Evolutionary conservation across 1,284 basidiomycete genomes (phyloP).

Genomic region (Apiotrichum siamense): DNA sequence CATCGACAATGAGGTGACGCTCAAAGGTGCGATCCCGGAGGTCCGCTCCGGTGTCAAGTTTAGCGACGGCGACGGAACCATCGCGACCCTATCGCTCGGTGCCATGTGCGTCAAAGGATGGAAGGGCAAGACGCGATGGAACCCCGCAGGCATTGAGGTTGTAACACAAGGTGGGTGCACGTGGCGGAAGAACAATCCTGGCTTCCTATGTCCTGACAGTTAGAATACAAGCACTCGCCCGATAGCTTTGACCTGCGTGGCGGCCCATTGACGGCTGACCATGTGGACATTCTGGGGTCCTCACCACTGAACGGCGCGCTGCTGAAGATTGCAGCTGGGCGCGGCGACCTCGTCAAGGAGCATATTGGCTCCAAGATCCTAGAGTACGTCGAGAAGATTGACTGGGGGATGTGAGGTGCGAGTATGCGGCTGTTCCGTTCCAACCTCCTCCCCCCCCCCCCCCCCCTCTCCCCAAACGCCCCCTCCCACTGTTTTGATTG

Average conservation of each 20-base stretch:
- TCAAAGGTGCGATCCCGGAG: conserved; percentile 60
- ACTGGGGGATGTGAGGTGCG: conserved; percentile 54
- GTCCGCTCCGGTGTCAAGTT: conserved; percentile 76
- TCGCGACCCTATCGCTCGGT: conserved; percentile 79
- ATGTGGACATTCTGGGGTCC: conserved; percentile 90
- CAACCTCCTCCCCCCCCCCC: not conserved
- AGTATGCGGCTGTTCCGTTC: no score
- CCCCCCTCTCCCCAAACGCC: not conserved
- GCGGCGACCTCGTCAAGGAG: conserved; percentile 52
- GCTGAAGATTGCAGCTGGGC: conserved; percentile 57
- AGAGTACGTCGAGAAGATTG: conserved; percentile 66
- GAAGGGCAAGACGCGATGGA: conserved; percentile 78
- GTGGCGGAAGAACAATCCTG: no score
- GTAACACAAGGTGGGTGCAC: conserved; percentile 65
- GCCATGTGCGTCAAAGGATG: conserved; percentile 95
- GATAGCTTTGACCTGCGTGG: conserved; percentile 70
- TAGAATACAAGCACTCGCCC: conserved; percentile 77
- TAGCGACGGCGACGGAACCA: conserved; percentile 94
- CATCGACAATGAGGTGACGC: conserved; percentile 76
- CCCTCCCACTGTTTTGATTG: no score
- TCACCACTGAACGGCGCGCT: conserved; percentile 84
- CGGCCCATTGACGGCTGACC: conserved; percentile 80
- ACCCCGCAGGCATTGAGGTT: conserved; percentile 81
- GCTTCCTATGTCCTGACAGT: no score
- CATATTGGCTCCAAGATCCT: conserved; percentile 71